A percentile compares a stretch with the other conserved stretches of the same genome.
These are phyloP conservation scores for Populus davidiana DNA, from an alignment of 345 rosid genomes.

Conservation along the genomic window DNA sequence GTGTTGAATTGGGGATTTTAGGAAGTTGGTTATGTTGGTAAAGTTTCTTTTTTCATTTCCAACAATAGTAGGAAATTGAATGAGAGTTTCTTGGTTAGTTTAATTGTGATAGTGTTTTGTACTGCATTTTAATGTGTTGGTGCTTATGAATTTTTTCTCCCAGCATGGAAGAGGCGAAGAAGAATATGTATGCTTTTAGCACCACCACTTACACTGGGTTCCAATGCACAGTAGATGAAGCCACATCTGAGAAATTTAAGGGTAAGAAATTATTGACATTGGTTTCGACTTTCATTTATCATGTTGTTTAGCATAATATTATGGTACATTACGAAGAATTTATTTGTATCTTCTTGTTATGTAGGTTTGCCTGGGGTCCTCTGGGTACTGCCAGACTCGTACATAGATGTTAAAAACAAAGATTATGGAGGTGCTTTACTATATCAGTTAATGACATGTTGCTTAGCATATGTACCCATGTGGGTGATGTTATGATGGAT, in stretches of 20 bases:
- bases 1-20: no score
- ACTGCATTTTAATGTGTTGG: background rate
- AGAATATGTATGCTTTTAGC: constrained; percentile 94
- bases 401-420: constrained; percentile 92
- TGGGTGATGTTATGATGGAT: background rate
- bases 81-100: no score
- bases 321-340: no score
- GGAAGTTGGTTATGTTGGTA: no score
- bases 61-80: no score
- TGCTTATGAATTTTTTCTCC: background rate
- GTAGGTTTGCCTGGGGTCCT: constrained; percentile 96
- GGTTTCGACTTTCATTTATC: no score
- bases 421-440: constrained; percentile 81
- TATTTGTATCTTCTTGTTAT: constrained; percentile 2
- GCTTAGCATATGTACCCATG: no score
- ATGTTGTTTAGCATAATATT: no score
- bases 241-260: constrained; percentile 65
- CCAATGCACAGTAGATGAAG: constrained; percentile 57
- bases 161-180: constrained; percentile 86
- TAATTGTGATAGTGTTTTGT: no score
- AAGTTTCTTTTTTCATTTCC: no score
- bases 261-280: constrained; percentile 31
- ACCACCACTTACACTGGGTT: constrained; percentile 84
- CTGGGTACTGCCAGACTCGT: constrained; percentile 96
- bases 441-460: background rate